Percentiles rank a stretch among this genome's conserved stretches.
phyloP scores from a whole-genome alignment of 23 red algal species.

The Chondrus crispus region DNA sequence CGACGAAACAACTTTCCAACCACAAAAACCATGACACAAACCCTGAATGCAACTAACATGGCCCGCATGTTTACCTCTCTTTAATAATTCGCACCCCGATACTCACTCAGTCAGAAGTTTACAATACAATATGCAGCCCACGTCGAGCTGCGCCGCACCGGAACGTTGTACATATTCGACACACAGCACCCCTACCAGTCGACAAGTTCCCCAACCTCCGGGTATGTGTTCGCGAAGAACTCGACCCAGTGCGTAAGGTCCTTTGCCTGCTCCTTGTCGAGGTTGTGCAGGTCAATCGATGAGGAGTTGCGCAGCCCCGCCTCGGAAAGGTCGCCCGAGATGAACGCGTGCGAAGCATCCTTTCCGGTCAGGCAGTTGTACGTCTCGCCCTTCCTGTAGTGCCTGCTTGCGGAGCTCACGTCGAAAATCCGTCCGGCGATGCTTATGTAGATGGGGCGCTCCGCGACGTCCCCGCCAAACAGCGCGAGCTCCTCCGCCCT shows the following conservation, averaged over 20 bases:
- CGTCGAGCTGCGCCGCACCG: no score
- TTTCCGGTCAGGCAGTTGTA: conserved; percentile 81
- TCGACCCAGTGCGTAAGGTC: conserved; percentile 68
- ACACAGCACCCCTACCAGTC: background rate
- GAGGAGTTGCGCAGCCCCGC: background rate
- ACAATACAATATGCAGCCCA: no score
- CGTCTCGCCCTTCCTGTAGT: conserved; percentile 86
- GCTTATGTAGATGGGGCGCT: conserved; percentile 52
- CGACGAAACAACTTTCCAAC: no score
- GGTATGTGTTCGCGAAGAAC: conserved; percentile 81
- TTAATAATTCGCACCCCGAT: no score
- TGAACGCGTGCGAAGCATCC: conserved; percentile 77
- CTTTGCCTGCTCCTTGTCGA: conserved; percentile 38
- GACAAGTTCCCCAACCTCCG: conserved; percentile 58
- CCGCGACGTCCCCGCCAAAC: conserved; percentile 39
- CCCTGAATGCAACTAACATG: no score
- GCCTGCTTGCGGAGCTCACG: conserved; percentile 70
- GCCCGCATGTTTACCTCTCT: no score
- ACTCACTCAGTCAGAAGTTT: no score
- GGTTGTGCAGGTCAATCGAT: background rate
- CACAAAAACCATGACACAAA: no score
- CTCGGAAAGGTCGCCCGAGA: conserved; percentile 71
- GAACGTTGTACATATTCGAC: no score
- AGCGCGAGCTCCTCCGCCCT: conserved; percentile 40
- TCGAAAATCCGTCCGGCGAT: conserved; percentile 80